phyloP scores from a whole-genome alignment of 257 asterid genomes.

The Dorcoceras hygrometricum region DNA sequence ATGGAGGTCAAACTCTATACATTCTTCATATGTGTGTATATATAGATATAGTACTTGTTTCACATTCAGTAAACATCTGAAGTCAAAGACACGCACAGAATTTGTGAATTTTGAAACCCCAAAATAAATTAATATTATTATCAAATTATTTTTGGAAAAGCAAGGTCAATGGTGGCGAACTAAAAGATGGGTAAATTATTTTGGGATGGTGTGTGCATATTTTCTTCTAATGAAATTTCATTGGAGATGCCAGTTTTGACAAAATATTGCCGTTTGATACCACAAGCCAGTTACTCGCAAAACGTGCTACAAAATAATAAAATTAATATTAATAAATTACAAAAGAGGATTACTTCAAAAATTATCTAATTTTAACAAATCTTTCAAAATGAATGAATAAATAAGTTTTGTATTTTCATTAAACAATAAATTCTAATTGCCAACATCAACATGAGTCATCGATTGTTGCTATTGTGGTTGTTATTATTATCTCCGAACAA shows the following conservation, averaged over 20 bases:
- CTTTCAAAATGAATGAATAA: no score
- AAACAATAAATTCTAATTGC: no score
- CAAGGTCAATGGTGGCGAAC: constrained; percentile 27
- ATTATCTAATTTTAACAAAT: no score
- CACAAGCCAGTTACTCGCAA: background rate
- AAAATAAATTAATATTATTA: no score
- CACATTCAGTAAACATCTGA: constrained; percentile 1
- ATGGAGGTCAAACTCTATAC: background rate
- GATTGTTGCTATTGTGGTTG: no score
- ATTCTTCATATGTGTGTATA: background rate
- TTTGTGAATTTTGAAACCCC: background rate
- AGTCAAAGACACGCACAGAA: constrained; percentile 18
- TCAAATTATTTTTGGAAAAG: background rate
- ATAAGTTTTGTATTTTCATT: no score
- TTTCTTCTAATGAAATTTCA: constrained; percentile 7
- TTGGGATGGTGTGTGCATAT: background rate
- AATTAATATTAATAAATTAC: no score
- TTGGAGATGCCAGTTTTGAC: constrained; percentile 30
- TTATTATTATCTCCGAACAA: no score
- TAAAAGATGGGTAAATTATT: no score
- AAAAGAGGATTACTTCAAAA: background rate
- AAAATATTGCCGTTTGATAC: constrained; percentile 30
- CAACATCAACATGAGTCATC: no score
- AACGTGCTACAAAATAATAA: background rate
- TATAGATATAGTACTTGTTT: background rate